Percentiles rank a stretch among this genome's conserved stretches.
These are phyloP conservation scores for Bipolaris cookei DNA, from an alignment of 2,329 filamentous ascomycete species.

Conservation along the genomic window DNA sequence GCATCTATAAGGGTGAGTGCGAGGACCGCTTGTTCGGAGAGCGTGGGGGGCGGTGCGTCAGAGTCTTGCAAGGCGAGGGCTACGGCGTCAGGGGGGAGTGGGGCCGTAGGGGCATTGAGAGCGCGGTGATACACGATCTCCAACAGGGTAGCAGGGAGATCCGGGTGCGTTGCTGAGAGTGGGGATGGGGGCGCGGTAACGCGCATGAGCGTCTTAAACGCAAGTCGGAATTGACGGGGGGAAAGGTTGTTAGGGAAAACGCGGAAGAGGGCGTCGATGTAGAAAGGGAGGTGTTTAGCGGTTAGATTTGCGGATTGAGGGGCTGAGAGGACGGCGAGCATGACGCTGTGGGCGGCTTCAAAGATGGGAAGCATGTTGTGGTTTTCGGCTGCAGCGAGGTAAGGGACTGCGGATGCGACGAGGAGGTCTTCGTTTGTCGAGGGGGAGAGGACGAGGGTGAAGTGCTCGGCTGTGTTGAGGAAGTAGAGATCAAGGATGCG, in stretches of 20 bases:
- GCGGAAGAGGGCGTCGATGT: slow-evolving; percentile 79
- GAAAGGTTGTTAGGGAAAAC: slow-evolving; percentile 82
- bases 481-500: slow-evolving; percentile 85
- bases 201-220: slow-evolving; percentile 83
- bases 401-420: slow-evolving; percentile 74
- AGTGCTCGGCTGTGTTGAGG: slow-evolving; percentile 83
- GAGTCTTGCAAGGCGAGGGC: slow-evolving; percentile 47
- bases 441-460: slow-evolving; percentile 72
- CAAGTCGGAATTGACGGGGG: slow-evolving; percentile 83
- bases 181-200: slow-evolving; percentile 81
- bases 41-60: slow-evolving; percentile 43
- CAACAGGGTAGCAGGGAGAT: slow-evolving; percentile 79
- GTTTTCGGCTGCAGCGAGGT: slow-evolving; percentile 68
- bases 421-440: slow-evolving; percentile 74
- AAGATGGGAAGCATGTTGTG: slow-evolving; percentile 72
- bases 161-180: slow-evolving; percentile 73
- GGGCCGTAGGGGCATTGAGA: slow-evolving; percentile 58
- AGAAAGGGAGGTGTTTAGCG: slow-evolving; percentile 76
- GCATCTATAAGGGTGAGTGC: slow-evolving; percentile 80
- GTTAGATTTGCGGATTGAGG: slow-evolving; percentile 77
- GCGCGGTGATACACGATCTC: slow-evolving; percentile 77
- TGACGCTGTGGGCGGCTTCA: slow-evolving; percentile 83
- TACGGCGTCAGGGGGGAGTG: slow-evolving; percentile 51
- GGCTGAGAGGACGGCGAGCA: slow-evolving; percentile 79
- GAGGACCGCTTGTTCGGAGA: slow-evolving; percentile 82